Evolutionary conservation across 2,329 filamentous ascomycete genomes (phyloP), one percentile per base, ranked within the genome.

Genomic region (Juglanconis sp.): DNA sequence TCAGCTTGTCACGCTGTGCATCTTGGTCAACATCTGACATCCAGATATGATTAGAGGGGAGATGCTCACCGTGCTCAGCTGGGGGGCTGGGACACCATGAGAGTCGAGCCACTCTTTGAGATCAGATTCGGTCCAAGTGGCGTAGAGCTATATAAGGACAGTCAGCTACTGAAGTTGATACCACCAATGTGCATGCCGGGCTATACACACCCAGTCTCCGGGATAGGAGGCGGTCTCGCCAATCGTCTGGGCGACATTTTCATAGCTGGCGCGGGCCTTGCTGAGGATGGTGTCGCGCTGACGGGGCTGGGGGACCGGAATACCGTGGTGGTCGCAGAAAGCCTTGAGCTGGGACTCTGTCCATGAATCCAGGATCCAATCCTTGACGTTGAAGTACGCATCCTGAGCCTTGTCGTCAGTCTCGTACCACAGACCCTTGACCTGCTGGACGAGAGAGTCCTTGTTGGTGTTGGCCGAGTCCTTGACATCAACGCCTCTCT

Each of bases 291-390:
- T 87, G 72, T 98, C 94, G 69, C 92, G 90, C 69, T 89, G 89
- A 70, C 90, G 90, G 61, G 94, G 94, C 69, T 96, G 90, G 58
- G 94, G 92, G 66, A 90, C 90, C 60, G 92, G 91, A 68, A 99
- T 92, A 65, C 84, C 84, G 74, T 98, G 85, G 73, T 89, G 89
- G 74, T 98, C 94, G 65, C 92, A 89, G 77, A 98, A 98, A 1
- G 90, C 79, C 82, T 98, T 97, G 67, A 99, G 82, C 73, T 96
- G 89, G 66, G 92, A 97, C 60, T 98, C 94, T 66, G 89, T 88
- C 91, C 93, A 97, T 62, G 91, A 95, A 72, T 98, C 92, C 70
- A 98, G 89, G 67, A 98, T 90, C 95, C 95, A 98, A 68, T 94
- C 89, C 75, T 90, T 91, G 52, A 91, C 85, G 67, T 79, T 89